phyloP scores from a whole-genome alignment of 495 filamentous ascomycete species.

The Rhypophila decipiens region DNA sequence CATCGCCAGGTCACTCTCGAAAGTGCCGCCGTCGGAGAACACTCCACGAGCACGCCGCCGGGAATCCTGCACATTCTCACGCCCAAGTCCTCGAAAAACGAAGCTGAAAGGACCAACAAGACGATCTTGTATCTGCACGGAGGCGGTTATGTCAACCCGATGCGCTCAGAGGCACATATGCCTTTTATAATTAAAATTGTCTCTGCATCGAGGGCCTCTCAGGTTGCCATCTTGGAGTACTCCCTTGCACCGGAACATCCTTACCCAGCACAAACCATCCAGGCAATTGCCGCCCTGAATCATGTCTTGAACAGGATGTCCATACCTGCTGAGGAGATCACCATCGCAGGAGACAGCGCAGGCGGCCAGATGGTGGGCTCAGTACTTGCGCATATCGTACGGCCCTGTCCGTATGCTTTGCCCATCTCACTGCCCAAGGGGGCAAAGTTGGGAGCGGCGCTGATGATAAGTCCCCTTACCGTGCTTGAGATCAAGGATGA shows the following conservation, averaged over 20 bases:
- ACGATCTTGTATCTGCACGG: constrained; percentile 16
- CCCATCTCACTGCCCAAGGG: not conserved
- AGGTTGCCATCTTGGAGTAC: constrained; percentile 12
- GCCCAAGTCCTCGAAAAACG: not conserved
- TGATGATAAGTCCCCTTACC: constrained; percentile 13
- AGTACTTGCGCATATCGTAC: constrained; percentile 4
- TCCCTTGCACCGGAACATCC: constrained; percentile 12
- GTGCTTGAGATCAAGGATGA: not conserved
- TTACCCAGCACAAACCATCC: constrained; percentile 10
- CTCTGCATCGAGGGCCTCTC: not conserved
- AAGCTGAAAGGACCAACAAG: not conserved
- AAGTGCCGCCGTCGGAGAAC: no score
- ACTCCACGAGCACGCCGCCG: not conserved
- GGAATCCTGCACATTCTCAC: constrained; percentile 5
- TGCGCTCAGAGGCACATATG: constrained; percentile 7
- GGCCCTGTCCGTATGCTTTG: constrained; percentile 2
- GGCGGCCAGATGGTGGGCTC: constrained; percentile 13
- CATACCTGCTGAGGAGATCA: constrained; percentile 1
- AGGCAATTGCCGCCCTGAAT: constrained; percentile 1
- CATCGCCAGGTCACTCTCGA: not conserved
- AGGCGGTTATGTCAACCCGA: constrained; percentile 18
- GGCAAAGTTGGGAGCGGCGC: constrained; percentile 2
- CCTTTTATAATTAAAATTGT: constrained; percentile 10
- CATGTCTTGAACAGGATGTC: constrained; percentile 5
- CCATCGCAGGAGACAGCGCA: constrained; percentile 10